Evolutionary conservation across 169 alveolate genomes (phyloP), one percentile per base, ranked within the genome.

Genomic region (Plasmodium fragile): DNA sequence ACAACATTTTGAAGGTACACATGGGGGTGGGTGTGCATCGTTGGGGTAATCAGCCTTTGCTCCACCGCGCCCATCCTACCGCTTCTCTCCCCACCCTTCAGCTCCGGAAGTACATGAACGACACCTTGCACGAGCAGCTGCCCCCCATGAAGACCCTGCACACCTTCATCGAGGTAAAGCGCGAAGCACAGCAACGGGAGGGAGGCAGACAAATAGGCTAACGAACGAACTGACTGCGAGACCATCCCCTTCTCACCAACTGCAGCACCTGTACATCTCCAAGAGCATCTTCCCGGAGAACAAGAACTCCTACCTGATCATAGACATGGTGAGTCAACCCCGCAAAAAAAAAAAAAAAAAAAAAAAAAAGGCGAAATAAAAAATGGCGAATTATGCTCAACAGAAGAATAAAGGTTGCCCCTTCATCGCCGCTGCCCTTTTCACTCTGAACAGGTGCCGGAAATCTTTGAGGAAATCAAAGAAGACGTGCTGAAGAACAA

Each of bases 41-140:
- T 39, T 41, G 7, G 52, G 11, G 49, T 79, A 11, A 3, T 43
- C 18, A 16, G 30, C 6, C n/a, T 77, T 77, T 77, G 52, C 32
- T 77, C 16, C 28, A 59, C 45, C 16, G 25, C 16, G 36, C 59
- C 28, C 72, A 39, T 82, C 72, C 43, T 30, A 22, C 72, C 45
- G 69, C 28, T 82, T 71, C 55, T 13, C 13, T 5, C 55, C 43
- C 45, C 0, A n/a, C 77, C 70, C 18, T 3, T 71, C 75, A 83
- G 92, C 92, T 83, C 75, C 72, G 92, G 25, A 83, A 83, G 53
- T 55, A 83, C 78, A 83, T 83, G 92, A 85, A 85, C 75, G 85
- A 72, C 45, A 18, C 30, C 70, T 30, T 85, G 69, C 69, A 85
- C 49, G 87, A 85, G 65, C 93, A 85, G 71, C 55, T 85, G 16